These are phyloP conservation scores for Pontederia paniculata DNA, from an alignment of 176 grass and related monocot genomes.

Conservation along the genomic window DNA sequence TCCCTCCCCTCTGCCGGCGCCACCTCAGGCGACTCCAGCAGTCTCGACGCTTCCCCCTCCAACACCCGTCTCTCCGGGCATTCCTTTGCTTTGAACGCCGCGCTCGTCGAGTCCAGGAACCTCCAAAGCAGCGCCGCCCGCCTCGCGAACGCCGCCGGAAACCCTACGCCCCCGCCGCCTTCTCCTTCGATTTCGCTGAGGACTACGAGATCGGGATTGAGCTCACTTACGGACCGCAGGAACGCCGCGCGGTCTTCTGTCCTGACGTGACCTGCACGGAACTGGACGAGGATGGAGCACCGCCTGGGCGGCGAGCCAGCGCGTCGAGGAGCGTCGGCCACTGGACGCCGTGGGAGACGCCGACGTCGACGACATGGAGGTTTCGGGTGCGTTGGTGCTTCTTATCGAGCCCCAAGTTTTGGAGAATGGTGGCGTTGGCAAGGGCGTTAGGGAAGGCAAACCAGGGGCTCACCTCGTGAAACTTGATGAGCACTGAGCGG, in stretches of 20 bases:
- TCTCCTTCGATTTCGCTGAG: slow-evolving; percentile 62
- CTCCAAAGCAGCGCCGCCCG: slow-evolving; percentile 58
- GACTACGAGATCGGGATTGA: slow-evolving; percentile 66
- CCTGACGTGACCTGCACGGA: slow-evolving; percentile 35
- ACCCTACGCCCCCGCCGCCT: slow-evolving; percentile 11
- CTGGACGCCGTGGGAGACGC: slow-evolving; percentile 92
- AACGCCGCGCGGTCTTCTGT: slow-evolving; percentile 31
- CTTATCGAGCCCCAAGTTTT: slow-evolving; percentile 10
- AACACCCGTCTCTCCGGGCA: slow-evolving; percentile 45
- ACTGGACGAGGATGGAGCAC: slow-evolving; percentile 61
- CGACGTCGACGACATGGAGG: slow-evolving; percentile 77
- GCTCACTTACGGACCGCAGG: slow-evolving; percentile 32
- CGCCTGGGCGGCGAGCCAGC: slow-evolving; percentile 38
- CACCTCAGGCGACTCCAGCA: slow-evolving; percentile 1
- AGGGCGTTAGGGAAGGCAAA: slow-evolving; percentile 78
- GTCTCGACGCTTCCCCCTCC: slow-evolving; percentile 57
- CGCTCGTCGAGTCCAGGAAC: slow-evolving; percentile 74
- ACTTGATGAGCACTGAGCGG: slow-evolving; percentile 68
- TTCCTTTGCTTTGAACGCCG: slow-evolving; percentile 80
- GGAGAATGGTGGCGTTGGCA: slow-evolving; percentile 68
- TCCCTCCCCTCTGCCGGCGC: slow-evolving; percentile 30
- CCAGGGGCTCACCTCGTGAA: slow-evolving; percentile 96
- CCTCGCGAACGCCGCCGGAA: slow-evolving; percentile 33
- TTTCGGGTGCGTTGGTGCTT: slow-evolving; percentile 5
- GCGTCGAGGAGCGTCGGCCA: slow-evolving; percentile 97